Evolutionary conservation across 2,329 filamentous ascomycete genomes (phyloP), one percentile per base, ranked within the genome.

Genomic region (Neoarthrinium moseri): DNA sequence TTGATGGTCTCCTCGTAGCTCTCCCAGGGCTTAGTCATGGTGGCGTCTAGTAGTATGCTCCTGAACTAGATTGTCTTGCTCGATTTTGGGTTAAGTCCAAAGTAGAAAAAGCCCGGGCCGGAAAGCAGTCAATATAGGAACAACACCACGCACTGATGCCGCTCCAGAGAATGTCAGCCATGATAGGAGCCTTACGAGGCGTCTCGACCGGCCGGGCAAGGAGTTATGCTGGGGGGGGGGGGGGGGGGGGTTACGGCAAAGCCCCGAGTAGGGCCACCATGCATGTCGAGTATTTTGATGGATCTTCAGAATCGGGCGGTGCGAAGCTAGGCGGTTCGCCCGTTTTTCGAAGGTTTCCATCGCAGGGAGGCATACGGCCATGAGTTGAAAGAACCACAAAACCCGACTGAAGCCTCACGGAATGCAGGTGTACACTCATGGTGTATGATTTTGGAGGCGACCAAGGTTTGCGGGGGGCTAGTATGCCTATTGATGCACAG

Each of bases 21-120:
- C 5, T 45, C 43, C 43, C 43, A 45, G 11, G 34, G 13, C 17
- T 45, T 45, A 15, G 43, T 45, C 43, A 45, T 45, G 2, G 22
- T 32, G 35, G 8, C 29, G n/a, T n/a, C n/a, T n/a, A n/a, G n/a
- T n/a, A n/a, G n/a, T n/a, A n/a, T n/a, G n/a, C n/a, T n/a, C n/a
- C n/a, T n/a, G n/a, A n/a, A n/a, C n/a, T n/a, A n/a, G n/a, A n/a
- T n/a, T n/a, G n/a, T n/a, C n/a, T n/a, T n/a, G n/a, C n/a, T n/a
- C n/a, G n/a, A n/a, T n/a, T n/a, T n/a, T n/a, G n/a, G n/a, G n/a
- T n/a, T n/a, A n/a, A n/a, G 37, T 26, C 17, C 11, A 15, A 40
- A 23, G 37, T 26, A 17, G 37, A 27, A 40, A 40, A 26, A 15
- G 8, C 26, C 8, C 8, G 26, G 26, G 26, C 8, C n/a, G 8